Conservation (phyloP, 495 filamentous ascomycete species). For the Neurospora sp. region DNA sequence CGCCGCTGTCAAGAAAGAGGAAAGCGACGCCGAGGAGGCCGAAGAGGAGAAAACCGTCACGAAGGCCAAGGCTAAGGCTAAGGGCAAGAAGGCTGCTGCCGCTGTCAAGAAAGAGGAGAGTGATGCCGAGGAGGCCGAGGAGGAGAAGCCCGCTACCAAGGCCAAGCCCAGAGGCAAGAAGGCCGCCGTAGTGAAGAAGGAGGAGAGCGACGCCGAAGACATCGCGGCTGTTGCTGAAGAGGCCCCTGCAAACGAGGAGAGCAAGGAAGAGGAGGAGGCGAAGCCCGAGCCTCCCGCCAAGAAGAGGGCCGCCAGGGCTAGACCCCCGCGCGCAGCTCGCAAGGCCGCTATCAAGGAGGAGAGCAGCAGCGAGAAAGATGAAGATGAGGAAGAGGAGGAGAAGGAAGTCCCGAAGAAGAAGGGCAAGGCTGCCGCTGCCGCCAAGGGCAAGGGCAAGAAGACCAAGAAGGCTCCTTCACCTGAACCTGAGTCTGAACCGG, state of each 20-base stretch:
- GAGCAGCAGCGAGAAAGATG: slow-evolving; percentile 13
- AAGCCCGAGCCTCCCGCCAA: slow-evolving; percentile 20
- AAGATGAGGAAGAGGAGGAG: slow-evolving; percentile 10
- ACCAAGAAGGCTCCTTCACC: slow-evolving; percentile 7
- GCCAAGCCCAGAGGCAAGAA: slow-evolving; percentile 24
- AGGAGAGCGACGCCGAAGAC: slow-evolving; percentile 22
- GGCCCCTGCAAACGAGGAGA: slow-evolving; percentile 4
- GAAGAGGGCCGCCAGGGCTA: slow-evolving; percentile 15
- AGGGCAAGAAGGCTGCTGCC: slow-evolving; percentile 10
- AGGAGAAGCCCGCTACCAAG: slow-evolving; percentile 25
- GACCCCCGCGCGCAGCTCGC: slow-evolving; percentile 4
- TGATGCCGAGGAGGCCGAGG: slow-evolving; percentile 14
- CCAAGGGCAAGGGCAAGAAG: slow-evolving; percentile 8
- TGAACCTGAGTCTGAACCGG: slow-evolving; percentile 11
- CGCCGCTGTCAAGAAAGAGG: neutral
- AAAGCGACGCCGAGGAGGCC: too few relatives aligned
- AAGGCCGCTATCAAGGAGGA: slow-evolving; percentile 18
- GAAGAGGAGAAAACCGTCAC: slow-evolving; percentile 16
- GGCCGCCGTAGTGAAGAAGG: slow-evolving; percentile 13
- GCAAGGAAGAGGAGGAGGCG: slow-evolving; percentile 14
- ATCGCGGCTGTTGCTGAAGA: slow-evolving; percentile 8
- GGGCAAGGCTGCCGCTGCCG: neutral
- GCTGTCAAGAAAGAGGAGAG: slow-evolving; percentile 4
- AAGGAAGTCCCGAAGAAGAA: slow-evolving; percentile 1
- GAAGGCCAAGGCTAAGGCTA: slow-evolving; percentile 10